A percentile compares a stretch with the other conserved stretches of the same genome.
Evolutionary conservation across 1,284 basidiomycete genomes (phyloP).

Genomic region (Apiotrichum sp.): DNA sequence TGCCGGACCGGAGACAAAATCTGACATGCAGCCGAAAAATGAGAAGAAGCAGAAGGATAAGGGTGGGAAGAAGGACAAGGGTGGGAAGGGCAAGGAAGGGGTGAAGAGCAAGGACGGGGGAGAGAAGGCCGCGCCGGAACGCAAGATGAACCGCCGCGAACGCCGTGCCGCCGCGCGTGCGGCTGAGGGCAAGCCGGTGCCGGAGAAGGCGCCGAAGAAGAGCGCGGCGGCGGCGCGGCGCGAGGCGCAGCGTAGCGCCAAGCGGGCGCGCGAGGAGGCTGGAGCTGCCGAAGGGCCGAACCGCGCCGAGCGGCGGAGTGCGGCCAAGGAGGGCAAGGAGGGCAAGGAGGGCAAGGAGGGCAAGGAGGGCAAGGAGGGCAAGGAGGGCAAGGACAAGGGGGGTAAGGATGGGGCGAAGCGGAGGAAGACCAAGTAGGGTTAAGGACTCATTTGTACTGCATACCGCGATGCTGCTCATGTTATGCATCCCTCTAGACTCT

Average conservation of each 20-base stretch:
- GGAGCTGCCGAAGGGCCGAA: too few species aligned
- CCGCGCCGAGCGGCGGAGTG: too few species aligned
- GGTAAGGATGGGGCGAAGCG: too few species aligned
- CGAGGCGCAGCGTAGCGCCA: neutral
- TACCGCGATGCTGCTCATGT: too few species aligned
- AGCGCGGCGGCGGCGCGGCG: constrained; percentile 8
- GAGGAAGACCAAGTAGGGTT: too few species aligned
- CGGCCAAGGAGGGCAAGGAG: too few species aligned
- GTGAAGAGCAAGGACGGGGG: constrained; percentile 1
- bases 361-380: too few species aligned
- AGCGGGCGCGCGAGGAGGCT: constrained; percentile 1
- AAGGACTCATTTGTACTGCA: too few species aligned
- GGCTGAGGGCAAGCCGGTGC: constrained; percentile 4
- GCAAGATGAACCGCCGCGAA: constrained; percentile 10
- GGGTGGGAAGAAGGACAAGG: neutral
- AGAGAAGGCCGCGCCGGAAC: neutral
- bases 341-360: too few species aligned
- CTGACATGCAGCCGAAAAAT: neutral
- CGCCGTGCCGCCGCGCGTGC: constrained; percentile 11
- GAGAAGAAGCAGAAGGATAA: neutral
- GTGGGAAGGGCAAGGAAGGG: neutral
- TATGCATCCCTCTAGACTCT: too few species aligned
- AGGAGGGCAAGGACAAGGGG: too few species aligned
- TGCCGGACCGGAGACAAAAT: too few species aligned
- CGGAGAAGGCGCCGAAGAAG: neutral